phyloP scores from a whole-genome alignment of 1,284 basidiomycete species.

The Boletus semigastroideus region DNA sequence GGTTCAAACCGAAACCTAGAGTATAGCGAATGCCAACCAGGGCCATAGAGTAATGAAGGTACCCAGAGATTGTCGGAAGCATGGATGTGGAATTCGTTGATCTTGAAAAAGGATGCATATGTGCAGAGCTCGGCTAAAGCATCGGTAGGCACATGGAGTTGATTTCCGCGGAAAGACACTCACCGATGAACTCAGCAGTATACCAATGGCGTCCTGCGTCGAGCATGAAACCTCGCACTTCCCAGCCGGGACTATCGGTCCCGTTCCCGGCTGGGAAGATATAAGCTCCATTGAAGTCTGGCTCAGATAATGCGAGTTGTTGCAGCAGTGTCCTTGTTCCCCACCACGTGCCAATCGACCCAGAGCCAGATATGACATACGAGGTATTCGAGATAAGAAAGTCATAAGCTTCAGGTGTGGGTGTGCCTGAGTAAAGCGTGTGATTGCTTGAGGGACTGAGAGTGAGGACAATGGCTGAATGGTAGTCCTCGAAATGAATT shows the following conservation, averaged over 20 bases:
- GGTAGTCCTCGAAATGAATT: background rate
- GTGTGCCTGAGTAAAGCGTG: constrained; percentile 30
- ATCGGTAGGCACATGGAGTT: background rate
- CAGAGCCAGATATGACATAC: constrained; percentile 33
- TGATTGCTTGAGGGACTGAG: constrained; percentile 20
- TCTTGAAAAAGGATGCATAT: constrained; percentile 42
- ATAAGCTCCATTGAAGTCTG: constrained; percentile 8
- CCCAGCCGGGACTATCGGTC: constrained; percentile 39
- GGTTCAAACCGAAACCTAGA: constrained; percentile 39
- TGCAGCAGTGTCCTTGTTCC: constrained; percentile 40
- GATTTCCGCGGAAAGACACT: constrained; percentile 5
- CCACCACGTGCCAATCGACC: constrained; percentile 38
- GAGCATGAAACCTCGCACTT: constrained; percentile 41
- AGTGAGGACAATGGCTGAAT: constrained; percentile 26
- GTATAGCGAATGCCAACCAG: constrained; percentile 35
- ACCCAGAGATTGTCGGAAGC: constrained; percentile 40
- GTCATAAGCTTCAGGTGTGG: constrained; percentile 37
- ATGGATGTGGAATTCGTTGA: constrained; percentile 38
- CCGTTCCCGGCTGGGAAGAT: constrained; percentile 32
- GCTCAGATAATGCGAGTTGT: constrained; percentile 30
- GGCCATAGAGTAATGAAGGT: constrained; percentile 29
- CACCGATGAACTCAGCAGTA: constrained; percentile 33
- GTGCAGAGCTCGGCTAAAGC: constrained; percentile 36
- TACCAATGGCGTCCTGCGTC: constrained; percentile 40
- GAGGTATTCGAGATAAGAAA: constrained; percentile 27